Evolutionary conservation across 371 early-diverging fungal genomes (phyloP), one percentile per base, ranked within the genome.

Genomic region (Homolaphlyctis polyrhiza): DNA sequence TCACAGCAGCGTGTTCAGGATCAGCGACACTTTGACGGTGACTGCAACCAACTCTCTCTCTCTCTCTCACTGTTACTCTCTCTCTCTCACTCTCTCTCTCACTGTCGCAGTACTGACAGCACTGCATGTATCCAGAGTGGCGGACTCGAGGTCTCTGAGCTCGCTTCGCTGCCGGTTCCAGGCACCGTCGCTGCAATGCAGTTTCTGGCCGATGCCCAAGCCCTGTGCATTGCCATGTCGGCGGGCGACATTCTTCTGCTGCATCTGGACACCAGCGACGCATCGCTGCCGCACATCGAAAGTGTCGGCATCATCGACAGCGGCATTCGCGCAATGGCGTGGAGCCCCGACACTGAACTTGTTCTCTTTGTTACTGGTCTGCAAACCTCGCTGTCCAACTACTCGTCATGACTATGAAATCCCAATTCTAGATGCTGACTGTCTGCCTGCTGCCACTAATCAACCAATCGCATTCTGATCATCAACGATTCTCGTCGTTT

Each of bases 291-390:
- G 47, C 47, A 52, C 64, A 34, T 58, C 54, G 67, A 68, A 25
- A 62, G 71, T 32, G 72, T 78, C 29, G 78, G 78, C 8, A 65
- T 66, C 2, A 67, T 78, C 13, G 79, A 75, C 25, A 35, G 61
- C 35, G 94, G 95, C 11, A 89, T 97, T 50, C 66, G 77, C 28
- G 83, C 87, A 54, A 85, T 89, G 81, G 78, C 75, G 35, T 96
- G 95, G 96, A 92, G 93, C 76, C 96, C 96, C 11, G 97, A 97
- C 70, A 88, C 89, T 60, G 96, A 96, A 69, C 64, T 94, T 1
- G 82, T 95, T 59, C 80, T 89, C 13, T 71, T 95, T 62, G 86
- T 93, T 0, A 92, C 93, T 2, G 91, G 63, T 45, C 16, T 1
- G 47, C 47, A n/a, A n/a, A n/a, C n/a, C n/a, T n/a, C n/a, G n/a